Evolutionary conservation across 352 stramenopile species (phyloP).

Genomic region (Globisporangium middletonii): DNA sequence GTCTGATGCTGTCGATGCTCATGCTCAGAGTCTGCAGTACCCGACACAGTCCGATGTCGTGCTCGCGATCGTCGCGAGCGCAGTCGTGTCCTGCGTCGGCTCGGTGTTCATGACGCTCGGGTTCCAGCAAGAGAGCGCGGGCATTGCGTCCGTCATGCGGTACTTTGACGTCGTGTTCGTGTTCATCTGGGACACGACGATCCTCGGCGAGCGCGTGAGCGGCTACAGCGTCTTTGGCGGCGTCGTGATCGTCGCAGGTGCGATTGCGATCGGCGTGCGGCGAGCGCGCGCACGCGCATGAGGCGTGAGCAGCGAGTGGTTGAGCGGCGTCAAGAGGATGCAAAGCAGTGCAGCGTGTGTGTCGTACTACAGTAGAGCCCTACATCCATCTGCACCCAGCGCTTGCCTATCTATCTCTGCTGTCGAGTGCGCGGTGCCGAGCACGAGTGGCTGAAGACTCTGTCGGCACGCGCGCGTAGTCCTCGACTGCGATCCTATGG

Average conservation of each 20-base stretch:
- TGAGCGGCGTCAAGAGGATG: no score
- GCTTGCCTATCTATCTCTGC: slow-evolving; percentile 3
- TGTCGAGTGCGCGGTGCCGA: background rate
- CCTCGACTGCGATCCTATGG: background rate
- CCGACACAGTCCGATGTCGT: slow-evolving; percentile 24
- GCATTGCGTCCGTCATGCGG: slow-evolving; percentile 58
- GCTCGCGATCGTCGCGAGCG: slow-evolving; percentile 32
- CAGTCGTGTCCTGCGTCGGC: slow-evolving; percentile 39
- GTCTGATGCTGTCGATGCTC: background rate
- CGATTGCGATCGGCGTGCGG: slow-evolving; percentile 43
- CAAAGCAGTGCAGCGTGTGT: no score
- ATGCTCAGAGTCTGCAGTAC: slow-evolving; percentile 15
- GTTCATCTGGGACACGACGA: slow-evolving; percentile 38
- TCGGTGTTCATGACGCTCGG: slow-evolving; percentile 53
- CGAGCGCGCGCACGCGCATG: slow-evolving; percentile 19
- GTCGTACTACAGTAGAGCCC: no score
- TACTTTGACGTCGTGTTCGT: slow-evolving; percentile 73
- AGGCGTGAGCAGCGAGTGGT: no score
- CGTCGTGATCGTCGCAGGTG: slow-evolving; percentile 42
- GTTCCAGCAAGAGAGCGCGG: slow-evolving; percentile 52
- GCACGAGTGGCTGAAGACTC: background rate
- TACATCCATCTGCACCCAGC: background rate
- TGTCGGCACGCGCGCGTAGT: background rate
- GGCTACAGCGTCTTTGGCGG: slow-evolving; percentile 55
- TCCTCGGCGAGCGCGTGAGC: slow-evolving; percentile 56